These are phyloP conservation scores for Hyphochytrium catenoides DNA, from an alignment of 352 stramenopile species.

Conservation along the genomic window DNA sequence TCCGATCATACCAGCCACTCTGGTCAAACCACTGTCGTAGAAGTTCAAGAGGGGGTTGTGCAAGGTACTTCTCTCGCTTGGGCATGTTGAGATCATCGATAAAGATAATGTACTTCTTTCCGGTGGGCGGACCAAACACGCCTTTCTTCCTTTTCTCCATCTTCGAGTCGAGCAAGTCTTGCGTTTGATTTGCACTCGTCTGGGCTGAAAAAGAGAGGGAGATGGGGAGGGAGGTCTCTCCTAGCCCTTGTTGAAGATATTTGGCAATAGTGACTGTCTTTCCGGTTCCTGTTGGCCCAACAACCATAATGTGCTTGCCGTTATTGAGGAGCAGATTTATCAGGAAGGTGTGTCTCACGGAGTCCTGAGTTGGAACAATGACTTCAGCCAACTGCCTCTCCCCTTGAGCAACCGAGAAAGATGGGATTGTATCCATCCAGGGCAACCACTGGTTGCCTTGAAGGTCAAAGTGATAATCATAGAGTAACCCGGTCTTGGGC, in stretches of 20 bases:
- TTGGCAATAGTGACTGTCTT: constrained; percentile 84
- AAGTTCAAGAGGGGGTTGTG: constrained; percentile 81
- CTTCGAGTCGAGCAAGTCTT: constrained; percentile 77
- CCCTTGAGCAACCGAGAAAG: constrained; percentile 37
- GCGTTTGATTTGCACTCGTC: constrained; percentile 72
- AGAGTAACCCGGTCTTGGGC: constrained; percentile 36
- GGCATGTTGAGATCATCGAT: constrained; percentile 89
- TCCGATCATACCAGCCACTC: constrained; percentile 80
- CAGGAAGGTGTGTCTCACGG: constrained; percentile 70
- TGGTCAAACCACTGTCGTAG: constrained; percentile 82
- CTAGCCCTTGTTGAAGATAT: constrained; percentile 58
- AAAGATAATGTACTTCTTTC: constrained; percentile 76
- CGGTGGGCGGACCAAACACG: constrained; percentile 65
- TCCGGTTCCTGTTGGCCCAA: constrained; percentile 76
- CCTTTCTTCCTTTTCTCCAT: constrained; percentile 78
- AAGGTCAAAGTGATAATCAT: constrained; percentile 72
- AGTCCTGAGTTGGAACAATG: constrained; percentile 78
- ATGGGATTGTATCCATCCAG: constrained; percentile 70
- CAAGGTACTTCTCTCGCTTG: constrained; percentile 75
- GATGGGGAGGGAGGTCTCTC: constrained; percentile 70
- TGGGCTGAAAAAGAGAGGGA: constrained; percentile 76
- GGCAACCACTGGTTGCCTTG: constrained; percentile 44
- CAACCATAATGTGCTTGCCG: constrained; percentile 69
- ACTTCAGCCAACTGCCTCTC: constrained; percentile 64
- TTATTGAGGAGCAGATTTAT: constrained; percentile 55